Base-by-base conservation (phyloP, 805 yeast genomes). In the Schwanniomyces vanrijiae region DNA sequence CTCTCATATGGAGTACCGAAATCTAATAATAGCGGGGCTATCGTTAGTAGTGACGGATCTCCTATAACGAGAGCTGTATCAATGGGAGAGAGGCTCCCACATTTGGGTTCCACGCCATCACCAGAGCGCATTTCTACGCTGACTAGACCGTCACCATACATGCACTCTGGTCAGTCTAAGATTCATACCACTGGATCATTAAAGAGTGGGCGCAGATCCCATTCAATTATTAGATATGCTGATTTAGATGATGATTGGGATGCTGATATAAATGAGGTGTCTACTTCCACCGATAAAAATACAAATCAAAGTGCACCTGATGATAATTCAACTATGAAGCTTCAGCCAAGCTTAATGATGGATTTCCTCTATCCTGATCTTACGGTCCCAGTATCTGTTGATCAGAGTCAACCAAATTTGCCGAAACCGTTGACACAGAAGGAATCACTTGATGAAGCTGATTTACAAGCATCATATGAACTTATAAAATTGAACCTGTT, bases 221-320 rank as follows among this genome's bases (percentile, higher is more conserved):
- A 28, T 26, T 51, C 62, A 9, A 49, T 49, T n/a, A 49, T 55
- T n/a, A 53, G 58, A 47, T 86, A 84, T 59, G 72, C 82, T 38
- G 96, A 90, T 60, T 69, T 84, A 47, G 96, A 90, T 62, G 96
- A 88, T 55, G 97, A 90, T 65, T 90, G 97, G 97, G 92, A 90
- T 63, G 95, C 81, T 16, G 75, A 66, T 16, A 55, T 92, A 10
- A 85, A 83, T 38, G 83, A 64, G 35, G 64, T 61, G 25, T 47
- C 58, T 26, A 41, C 51, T 33, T 24, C 47, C 13, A 25, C 43
- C 18, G 24, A 46, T 40, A 39, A 43, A 35, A 38, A 41, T 13
- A 66, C 54, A 7, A 45, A 46, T 50, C 62, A 50, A 65, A 72
- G 56, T 40, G 28, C 26, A 14, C 21, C 40, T 18, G 29, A 13